Conservation (phyloP, 164 flowering plant species). For the Warburgia ugandensis region DNA sequence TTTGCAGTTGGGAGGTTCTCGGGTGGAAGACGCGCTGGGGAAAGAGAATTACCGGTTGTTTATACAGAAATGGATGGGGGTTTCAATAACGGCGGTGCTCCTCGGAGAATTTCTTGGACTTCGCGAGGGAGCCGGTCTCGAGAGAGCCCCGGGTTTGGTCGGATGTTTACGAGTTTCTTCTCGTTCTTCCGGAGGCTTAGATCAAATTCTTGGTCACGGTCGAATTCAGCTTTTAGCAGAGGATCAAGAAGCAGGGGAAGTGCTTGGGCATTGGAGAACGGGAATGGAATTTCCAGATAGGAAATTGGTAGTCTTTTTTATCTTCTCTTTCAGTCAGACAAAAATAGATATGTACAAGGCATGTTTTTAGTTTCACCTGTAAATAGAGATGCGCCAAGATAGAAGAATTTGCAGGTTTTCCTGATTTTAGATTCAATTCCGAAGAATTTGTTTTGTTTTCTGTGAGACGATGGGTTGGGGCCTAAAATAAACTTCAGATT, state of each 20-base stretch:
- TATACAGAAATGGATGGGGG: conserved; percentile 75
- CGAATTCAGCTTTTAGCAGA: conserved; percentile 20
- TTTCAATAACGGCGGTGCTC: conserved; percentile 28
- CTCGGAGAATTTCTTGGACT: conserved; percentile 47
- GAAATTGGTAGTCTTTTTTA: conserved; percentile 8
- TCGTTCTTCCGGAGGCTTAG: conserved; percentile 40
- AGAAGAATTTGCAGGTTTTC: conserved; percentile 7
- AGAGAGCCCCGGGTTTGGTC: conserved; percentile 39
- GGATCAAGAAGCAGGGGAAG: conserved; percentile 33
- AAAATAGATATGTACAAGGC: conserved; percentile 6
- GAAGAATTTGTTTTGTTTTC: background rate
- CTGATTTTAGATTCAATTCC: conserved; percentile 3
- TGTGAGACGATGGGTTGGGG: conserved; percentile 1
- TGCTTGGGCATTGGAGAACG: conserved; percentile 41
- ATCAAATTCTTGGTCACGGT: conserved; percentile 23
- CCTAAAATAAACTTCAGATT: background rate
- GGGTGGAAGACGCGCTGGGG: conserved; percentile 39
- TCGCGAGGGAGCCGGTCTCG: conserved; percentile 30
- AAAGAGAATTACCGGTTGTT: conserved; percentile 57
- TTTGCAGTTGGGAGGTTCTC: conserved; percentile 77
- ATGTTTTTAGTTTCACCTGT: conserved; percentile 14
- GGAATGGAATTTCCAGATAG: conserved; percentile 23
- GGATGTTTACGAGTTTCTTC: conserved; percentile 35
- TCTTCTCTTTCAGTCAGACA: background rate
- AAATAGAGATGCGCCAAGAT: conserved; percentile 11